Evolutionary conservation across 1,284 basidiomycete species (phyloP), one percentile per base, ranked within the genome.

Genomic region (Malassezia slooffiae): DNA sequence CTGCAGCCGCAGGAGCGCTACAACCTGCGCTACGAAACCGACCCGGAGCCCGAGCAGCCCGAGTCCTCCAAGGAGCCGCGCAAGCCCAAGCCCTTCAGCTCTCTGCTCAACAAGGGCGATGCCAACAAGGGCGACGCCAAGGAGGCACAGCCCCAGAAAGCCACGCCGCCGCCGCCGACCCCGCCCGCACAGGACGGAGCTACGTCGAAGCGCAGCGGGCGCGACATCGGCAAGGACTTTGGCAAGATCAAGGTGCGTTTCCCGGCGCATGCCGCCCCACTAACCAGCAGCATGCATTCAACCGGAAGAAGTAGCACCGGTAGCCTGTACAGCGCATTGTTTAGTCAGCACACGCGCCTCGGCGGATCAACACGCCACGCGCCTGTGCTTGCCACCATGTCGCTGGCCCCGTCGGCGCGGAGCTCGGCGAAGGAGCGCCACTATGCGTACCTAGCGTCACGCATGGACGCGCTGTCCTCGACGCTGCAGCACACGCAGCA

Each of bases 61-160:
- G 28, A 13, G 16, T 5, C 11, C 11, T 6, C 21, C 7, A 4
- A 7, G 28, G 4, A 19, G 20, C 8, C 16, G 19, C 16, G 16
- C n/a, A 19, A 23, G 21, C 10, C n/a, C 9, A 24, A 26, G 30
- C 23, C 29, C 21, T 6, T 21, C 11, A 31, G 19, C 4, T 20
- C 16, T 28, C 16, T 22, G 15, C 41, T n/a, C 27, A 35, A 35
- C 12, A 22, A 35, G 15, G 21, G 11, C 23, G 20, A 39, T 22
- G 15, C 41, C 27, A 35, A 35, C 12, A 22, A 35, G 15, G 21
- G 11, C 23, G 20, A 39, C 11, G 38, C 28, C 3, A 58, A 58
- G 43, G 58, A 58, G 20, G 57, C 57, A 30, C 57, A 60, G 27
- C 33, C 45, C 12, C 20, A 57, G 15, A 60, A 58, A 8, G 38